Base-by-base conservation (phyloP, 306 rosid genomes). In the Acacia confusa region DNA sequence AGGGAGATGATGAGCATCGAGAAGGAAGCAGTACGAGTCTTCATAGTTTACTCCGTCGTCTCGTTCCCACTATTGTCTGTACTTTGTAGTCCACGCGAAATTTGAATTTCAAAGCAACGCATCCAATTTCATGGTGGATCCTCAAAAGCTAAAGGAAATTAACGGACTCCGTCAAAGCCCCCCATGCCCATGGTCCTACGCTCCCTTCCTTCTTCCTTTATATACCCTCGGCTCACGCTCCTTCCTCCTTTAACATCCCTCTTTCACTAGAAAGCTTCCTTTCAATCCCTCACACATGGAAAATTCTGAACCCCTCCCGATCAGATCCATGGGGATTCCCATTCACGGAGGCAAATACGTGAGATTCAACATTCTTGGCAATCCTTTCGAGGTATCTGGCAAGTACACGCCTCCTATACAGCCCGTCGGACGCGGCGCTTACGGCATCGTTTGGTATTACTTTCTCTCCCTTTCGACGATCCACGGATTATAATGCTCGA, bases 361-460 rank as follows among this genome's bases (percentile, higher is more conserved):
- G 0, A 92, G 84, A 24, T 93, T 92, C 88, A 93, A 90, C 79
- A 74, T 95, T 70, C 83, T 95, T 55, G 99, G 99, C 24, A 93
- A 87, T 85, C 47, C 83, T 63, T 95, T 95, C 47, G 92, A 95
- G 73, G 90, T 95, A 60, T 89, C 88, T 32, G 79, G 93, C 57
- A 93, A 95, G 44, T 95, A 93, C 72, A 85, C 79, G 40, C 97
- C 99, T 32, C 97, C 99, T 22, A 85, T 95, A 1, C 89, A 88
- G 43, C 99, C 99, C 41, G 96, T 95, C 44, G 98, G 99, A 28
- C 96, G 99, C 60, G 99, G 99, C 57, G 96, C 99, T 6, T 93
- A 93, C 84, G 99, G 97, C 86, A 87, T 93, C 90, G 98, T 95
- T 76, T 95, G 99, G 99, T 95, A 73, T 20, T 13, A 41, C n/a